Conservation (phyloP, 2,329 filamentous ascomycete genomes). For the Hysterium pulicare region DNA sequence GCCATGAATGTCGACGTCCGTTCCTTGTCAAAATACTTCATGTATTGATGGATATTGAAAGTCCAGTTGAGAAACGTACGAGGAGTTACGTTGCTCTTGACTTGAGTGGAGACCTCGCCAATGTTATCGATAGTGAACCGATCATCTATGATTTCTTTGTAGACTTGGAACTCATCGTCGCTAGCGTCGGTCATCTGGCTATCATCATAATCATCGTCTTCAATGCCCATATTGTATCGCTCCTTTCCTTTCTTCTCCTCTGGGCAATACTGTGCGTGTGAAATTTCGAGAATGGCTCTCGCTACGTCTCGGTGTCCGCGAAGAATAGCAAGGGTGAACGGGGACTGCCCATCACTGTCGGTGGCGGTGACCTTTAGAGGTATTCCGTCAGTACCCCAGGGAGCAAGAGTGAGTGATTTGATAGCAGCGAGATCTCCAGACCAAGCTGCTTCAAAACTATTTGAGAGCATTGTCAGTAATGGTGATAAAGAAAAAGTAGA, state of each 20-base stretch:
- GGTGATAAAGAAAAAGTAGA: background rate
- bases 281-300: conserved; percentile 65
- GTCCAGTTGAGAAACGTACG: conserved; percentile 48
- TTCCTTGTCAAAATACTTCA: conserved; percentile 9
- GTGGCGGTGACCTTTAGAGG: conserved; percentile 63
- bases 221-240: conserved; percentile 44
- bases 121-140: conserved; percentile 74
- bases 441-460: conserved; percentile 71
- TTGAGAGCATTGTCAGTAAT: conserved; percentile 11
- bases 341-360: conserved; percentile 53
- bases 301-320: conserved; percentile 64
- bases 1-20: background rate
- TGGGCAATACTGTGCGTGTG: conserved; percentile 64
- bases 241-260: conserved; percentile 49
- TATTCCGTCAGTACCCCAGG: conserved; percentile 52
- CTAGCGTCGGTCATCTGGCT: conserved; percentile 26
- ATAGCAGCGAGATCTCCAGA: conserved; percentile 63
- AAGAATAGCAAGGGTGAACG: conserved; percentile 67
- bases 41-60: conserved; percentile 10
- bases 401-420: conserved; percentile 59
- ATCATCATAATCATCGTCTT: conserved; percentile 38
- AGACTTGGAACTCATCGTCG: conserved; percentile 29
- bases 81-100: conserved; percentile 62
- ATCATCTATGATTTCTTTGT: conserved; percentile 58
- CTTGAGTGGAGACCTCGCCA: conserved; percentile 64